Evolutionary conservation across 2,329 filamentous ascomycete genomes (phyloP).

Genomic region (Raffaelea albimanens): DNA sequence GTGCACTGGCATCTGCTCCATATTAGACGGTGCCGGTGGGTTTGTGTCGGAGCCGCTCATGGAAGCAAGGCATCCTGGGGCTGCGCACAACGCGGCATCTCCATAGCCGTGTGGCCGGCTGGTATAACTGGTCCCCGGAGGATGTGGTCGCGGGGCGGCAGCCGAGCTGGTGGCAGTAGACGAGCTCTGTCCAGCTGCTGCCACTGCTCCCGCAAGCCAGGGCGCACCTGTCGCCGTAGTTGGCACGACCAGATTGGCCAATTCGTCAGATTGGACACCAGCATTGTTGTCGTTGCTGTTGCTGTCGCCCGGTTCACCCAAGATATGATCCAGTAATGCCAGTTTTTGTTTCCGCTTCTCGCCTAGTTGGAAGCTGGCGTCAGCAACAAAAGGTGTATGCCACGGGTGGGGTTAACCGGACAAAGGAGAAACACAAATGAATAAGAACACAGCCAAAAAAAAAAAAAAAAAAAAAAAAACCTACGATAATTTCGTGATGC

Average conservation of each 20-base stretch:
- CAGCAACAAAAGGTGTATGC: slow-evolving; percentile 3
- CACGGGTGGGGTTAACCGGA: neutral
- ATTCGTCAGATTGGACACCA: neutral
- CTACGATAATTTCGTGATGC: slow-evolving; percentile 17
- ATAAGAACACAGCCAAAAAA: neutral
- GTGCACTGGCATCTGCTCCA: no score
- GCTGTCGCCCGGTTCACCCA: slow-evolving; percentile 16
- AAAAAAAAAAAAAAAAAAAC: neutral
- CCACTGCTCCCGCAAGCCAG: neutral
- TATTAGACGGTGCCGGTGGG: no score
- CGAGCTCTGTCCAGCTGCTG: no score
- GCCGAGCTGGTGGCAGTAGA: no score
- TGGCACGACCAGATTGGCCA: neutral
- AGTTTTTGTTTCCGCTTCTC: slow-evolving; percentile 34
- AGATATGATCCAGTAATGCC: slow-evolving; percentile 27
- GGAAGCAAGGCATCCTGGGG: no score
- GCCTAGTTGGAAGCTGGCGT: slow-evolving; percentile 19
- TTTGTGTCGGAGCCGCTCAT: no score
- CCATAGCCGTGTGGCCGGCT: no score
- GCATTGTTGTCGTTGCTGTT: neutral
- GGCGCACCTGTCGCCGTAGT: neutral
- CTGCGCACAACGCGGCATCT: no score
- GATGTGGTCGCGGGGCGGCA: no score
- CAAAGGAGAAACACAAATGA: neutral
- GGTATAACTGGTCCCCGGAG: no score